Base-by-base conservation (phyloP, 306 rosid genomes). In the Castanospermum australe region DNA sequence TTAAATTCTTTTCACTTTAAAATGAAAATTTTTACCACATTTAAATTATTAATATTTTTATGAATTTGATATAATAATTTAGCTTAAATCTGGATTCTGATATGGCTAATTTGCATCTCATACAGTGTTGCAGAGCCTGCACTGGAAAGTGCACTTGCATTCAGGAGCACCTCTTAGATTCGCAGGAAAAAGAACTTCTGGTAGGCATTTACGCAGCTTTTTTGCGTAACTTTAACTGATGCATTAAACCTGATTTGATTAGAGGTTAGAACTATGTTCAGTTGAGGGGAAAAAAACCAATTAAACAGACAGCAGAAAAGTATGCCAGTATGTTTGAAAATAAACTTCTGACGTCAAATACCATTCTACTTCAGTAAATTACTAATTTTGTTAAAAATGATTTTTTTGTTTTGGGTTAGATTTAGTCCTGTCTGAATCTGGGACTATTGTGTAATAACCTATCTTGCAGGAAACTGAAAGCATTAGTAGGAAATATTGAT, bases 101-200 rank as follows among this genome's bases (percentile, higher is more conserved):
- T 79, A 36, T 82, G 18, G 25, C 24, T 50, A 78, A 62, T 78
- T 36, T 76, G 51, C 75, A 24, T 74, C 54, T 84, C 10, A 33
- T 63, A 45, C 55, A 95, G 99, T 60, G 84, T 77, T 64, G 74
- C 81, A 87, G 82, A 83, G 78, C 84, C 22, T 89, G 90, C 80
- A 65, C 73, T 50, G 84, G 82, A 70, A 88, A 86, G 83, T 91
- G 93, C 77, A 89, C 71, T 45, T 85, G 98, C 89, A 88, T 78
- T 50, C 96, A 83, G 74, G 42, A 36, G 74, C 73, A 81, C 32
- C 83, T 91, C 59, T 73, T 95, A 75, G 75, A 86, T 52, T 47
- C 45, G 73, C 99, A 91, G 80, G 89, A 93, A 88, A 95, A 84
- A 82, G 99, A 95, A 78, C 88, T 95, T 39, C 42, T 9, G 92